Evolutionary conservation across 139 green algal genomes (phyloP).

Genomic region (Auxenochlorella pyrenoidosa): DNA sequence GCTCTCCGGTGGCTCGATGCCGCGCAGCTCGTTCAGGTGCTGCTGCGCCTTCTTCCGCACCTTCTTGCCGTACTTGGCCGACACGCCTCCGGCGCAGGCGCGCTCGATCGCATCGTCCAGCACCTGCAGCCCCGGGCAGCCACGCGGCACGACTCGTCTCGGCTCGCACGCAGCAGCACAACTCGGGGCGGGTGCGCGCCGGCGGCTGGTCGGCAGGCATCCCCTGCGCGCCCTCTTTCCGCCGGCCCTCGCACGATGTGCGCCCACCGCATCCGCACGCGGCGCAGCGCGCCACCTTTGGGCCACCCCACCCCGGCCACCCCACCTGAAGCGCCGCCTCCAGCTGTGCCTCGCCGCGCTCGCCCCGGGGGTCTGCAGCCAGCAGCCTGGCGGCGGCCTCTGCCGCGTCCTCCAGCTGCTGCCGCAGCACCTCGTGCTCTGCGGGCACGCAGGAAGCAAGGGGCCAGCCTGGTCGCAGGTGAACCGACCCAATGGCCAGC

Average conservation of each 20-base stretch:
- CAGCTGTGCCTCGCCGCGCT: conserved; percentile 36
- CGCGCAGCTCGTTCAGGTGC: conserved; percentile 39
- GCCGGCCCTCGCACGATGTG: too few species aligned
- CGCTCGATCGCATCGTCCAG: conserved; percentile 54
- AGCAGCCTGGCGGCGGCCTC: conserved; percentile 43
- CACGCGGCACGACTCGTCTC: too few species aligned
- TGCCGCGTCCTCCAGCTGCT: conserved; percentile 45
- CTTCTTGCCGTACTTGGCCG: conserved; percentile 74
- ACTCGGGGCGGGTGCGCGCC: too few species aligned
- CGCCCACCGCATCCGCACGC: too few species aligned
- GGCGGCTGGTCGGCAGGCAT: too few species aligned
- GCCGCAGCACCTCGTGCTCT: conserved; percentile 39
- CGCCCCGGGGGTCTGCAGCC: conserved; percentile 8
- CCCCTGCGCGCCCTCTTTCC: too few species aligned
- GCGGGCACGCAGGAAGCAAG: conserved; percentile 1
- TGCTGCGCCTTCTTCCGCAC: conserved; percentile 57
- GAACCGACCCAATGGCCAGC: too few species aligned
- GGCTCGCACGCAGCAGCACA: too few species aligned
- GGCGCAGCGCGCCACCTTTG: too few species aligned
- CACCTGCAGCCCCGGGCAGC: neutral
- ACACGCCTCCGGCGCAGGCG: conserved; percentile 44
- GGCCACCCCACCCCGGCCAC: too few species aligned
- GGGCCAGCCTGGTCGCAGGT: too few species aligned
- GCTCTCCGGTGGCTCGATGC: conserved; percentile 1
- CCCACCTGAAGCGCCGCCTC: conserved; percentile 20